phyloP scores from a whole-genome alignment of 2,329 filamentous ascomycete genomes.

The Trichoderma sp. region DNA sequence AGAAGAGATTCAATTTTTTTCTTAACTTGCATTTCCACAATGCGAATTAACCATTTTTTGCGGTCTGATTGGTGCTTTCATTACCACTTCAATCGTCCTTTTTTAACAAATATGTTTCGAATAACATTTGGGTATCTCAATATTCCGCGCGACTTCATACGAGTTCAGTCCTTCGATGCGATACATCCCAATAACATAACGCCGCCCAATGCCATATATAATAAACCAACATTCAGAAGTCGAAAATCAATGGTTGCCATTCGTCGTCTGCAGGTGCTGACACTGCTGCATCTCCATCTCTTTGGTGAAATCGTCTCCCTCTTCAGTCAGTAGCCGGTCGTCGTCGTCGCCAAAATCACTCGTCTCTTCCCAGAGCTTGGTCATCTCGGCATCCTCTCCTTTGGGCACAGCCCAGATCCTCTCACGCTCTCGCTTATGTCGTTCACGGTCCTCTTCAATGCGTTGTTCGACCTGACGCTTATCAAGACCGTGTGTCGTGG shows the following conservation, averaged over 20 bases:
- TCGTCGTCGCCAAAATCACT: conserved; percentile 91
- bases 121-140: conserved; percentile 39
- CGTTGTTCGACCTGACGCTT: conserved; percentile 92
- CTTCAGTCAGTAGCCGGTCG: conserved; percentile 74
- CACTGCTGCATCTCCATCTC: conserved; percentile 49
- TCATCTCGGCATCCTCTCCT: conserved; percentile 68
- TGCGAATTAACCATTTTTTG: conserved; percentile 12
- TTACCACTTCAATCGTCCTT: not conserved
- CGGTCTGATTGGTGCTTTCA: not conserved
- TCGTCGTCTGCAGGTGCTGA: conserved; percentile 43
- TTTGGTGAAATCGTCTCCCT: conserved; percentile 56
- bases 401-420: conserved; percentile 87
- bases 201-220: conserved; percentile 36
- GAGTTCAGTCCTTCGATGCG: conserved; percentile 1
- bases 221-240: not conserved
- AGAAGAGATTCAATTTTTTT: conserved; percentile 35
- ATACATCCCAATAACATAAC: conserved; percentile 33
- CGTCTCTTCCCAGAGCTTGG: conserved; percentile 82
- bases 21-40: conserved; percentile 6
- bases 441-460: conserved; percentile 94
- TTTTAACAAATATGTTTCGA: conserved; percentile 2
- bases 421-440: conserved; percentile 89
- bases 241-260: conserved; percentile 38
- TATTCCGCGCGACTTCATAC: not conserved
- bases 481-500: conserved; percentile 59